phyloP scores from a whole-genome alignment of 257 asterid species.

The Eustoma russellianum region DNA sequence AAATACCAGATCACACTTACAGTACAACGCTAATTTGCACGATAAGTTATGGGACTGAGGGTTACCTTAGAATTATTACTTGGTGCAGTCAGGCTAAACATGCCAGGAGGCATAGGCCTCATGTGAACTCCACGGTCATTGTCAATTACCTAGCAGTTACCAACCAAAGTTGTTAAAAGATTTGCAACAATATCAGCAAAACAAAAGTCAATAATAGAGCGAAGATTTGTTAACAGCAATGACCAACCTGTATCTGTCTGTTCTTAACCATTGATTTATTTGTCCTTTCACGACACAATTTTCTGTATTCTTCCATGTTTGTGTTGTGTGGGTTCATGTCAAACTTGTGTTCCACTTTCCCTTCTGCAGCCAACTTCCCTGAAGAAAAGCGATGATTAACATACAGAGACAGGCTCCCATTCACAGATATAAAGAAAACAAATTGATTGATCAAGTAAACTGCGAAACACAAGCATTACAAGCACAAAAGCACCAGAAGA shows the following conservation, averaged over 20 bases:
- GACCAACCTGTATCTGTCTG: slow-evolving; percentile 73
- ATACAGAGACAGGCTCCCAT: too few species aligned
- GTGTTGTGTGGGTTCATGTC: slow-evolving; percentile 75
- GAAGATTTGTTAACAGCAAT: background rate
- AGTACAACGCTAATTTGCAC: background rate
- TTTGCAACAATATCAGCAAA: slow-evolving; percentile 9
- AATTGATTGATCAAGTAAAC: too few species aligned
- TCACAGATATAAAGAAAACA: too few species aligned
- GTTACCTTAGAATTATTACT: slow-evolving; percentile 49
- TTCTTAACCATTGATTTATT: slow-evolving; percentile 78
- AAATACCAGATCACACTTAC: background rate
- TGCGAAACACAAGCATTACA: too few species aligned
- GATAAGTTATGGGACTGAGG: too few species aligned
- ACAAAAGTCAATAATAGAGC: background rate
- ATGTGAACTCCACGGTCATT: slow-evolving; percentile 86
- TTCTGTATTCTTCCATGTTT: slow-evolving; percentile 52
- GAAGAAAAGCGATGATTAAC: background rate
- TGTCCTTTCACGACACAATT: slow-evolving; percentile 92
- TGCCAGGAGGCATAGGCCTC: slow-evolving; percentile 94
- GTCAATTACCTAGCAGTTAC: slow-evolving; percentile 56
- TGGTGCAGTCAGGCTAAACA: slow-evolving; percentile 64
- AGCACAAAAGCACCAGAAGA: too few species aligned
- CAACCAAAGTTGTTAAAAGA: slow-evolving; percentile 2
- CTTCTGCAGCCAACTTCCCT: slow-evolving; percentile 51
- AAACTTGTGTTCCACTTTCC: slow-evolving; percentile 88